Evolutionary conservation across 768 basidiomycete species (phyloP).

Genomic region (Psilocybe subaeruginosa): DNA sequence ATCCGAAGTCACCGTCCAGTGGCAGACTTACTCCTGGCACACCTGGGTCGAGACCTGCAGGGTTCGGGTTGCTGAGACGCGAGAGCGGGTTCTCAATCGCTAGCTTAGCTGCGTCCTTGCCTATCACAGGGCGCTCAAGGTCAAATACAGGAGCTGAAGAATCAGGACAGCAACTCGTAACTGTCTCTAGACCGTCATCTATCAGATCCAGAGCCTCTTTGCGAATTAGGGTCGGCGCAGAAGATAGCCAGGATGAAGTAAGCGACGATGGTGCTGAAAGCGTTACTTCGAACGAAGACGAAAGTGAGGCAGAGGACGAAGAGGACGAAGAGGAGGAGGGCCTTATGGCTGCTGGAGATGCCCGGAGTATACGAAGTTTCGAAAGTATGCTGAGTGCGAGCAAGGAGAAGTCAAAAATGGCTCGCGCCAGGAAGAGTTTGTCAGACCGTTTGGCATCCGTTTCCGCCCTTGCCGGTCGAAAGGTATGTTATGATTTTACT

Average conservation of each 20-base stretch:
- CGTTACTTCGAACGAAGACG: conserved; percentile 36
- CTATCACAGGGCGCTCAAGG: conserved; percentile 47
- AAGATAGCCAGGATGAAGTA: conserved; percentile 25
- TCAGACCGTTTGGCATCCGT: conserved; percentile 83
- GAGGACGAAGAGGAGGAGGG: conserved; percentile 40
- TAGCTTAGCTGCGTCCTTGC: conserved; percentile 65
- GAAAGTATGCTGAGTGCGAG: conserved; percentile 79
- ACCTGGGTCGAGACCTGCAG: conserved; percentile 43
- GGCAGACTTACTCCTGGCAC: conserved; percentile 23
- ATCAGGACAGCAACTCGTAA: conserved; percentile 48
- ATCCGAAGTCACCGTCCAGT: conserved; percentile 16
- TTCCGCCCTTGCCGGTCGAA: conserved; percentile 54
- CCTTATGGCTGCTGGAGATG: conserved; percentile 50
- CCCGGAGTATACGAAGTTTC: conserved; percentile 83
- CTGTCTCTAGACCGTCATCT: conserved; percentile 51
- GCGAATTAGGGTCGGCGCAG: conserved; percentile 38
- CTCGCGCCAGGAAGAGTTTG: conserved; percentile 62
- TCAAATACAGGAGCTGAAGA: conserved; percentile 34
- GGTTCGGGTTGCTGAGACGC: conserved; percentile 71
- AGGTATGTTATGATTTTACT: conserved; percentile 9
- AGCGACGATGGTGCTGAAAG: conserved; percentile 41
- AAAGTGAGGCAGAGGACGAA: conserved; percentile 49
- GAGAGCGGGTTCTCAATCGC: conserved; percentile 86
- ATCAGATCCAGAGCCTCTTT: conserved; percentile 33
- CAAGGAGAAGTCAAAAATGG: conserved; percentile 11